Conservation (phyloP, 148 eudicot species). For the Persicaria tinctoria region DNA sequence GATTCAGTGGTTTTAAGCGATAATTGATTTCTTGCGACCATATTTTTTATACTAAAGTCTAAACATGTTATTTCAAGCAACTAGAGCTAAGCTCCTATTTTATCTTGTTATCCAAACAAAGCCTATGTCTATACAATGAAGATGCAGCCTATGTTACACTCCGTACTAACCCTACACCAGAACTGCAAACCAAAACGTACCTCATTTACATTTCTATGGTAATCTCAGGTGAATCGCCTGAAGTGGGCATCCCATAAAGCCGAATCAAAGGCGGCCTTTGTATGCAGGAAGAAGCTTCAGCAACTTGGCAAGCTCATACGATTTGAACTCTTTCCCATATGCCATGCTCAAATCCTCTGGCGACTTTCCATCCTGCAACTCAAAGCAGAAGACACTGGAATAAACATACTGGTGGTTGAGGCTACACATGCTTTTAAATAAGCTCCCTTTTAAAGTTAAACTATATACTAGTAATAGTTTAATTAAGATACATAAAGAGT, state of each 20-base stretch:
- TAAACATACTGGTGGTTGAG: not conserved
- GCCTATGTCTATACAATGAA: too few relatives aligned
- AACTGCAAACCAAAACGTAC: not conserved
- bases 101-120: too few relatives aligned
- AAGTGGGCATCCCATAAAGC: slow-evolving; percentile 4
- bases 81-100: too few relatives aligned
- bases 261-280: slow-evolving; percentile 33
- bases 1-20: too few relatives aligned
- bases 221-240: not conserved
- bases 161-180: too few relatives aligned
- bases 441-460: not conserved
- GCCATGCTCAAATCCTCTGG: slow-evolving; percentile 74
- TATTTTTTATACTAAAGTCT: too few relatives aligned
- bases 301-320: slow-evolving; percentile 79
- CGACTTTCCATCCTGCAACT: slow-evolving; percentile 63
- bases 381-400: not conserved
- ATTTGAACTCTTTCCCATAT: slow-evolving; percentile 92
- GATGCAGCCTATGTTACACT: too few relatives aligned
- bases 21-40: too few relatives aligned
- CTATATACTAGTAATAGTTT: not conserved
- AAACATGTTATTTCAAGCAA: too few relatives aligned
- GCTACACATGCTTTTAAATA: not conserved
- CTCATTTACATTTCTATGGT: not conserved
- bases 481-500: not conserved
- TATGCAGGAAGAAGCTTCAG: slow-evolving; percentile 64